Conservation (phyloP, 225 moss, liverwort and hornwort species). For the Bryum argenteum region DNA sequence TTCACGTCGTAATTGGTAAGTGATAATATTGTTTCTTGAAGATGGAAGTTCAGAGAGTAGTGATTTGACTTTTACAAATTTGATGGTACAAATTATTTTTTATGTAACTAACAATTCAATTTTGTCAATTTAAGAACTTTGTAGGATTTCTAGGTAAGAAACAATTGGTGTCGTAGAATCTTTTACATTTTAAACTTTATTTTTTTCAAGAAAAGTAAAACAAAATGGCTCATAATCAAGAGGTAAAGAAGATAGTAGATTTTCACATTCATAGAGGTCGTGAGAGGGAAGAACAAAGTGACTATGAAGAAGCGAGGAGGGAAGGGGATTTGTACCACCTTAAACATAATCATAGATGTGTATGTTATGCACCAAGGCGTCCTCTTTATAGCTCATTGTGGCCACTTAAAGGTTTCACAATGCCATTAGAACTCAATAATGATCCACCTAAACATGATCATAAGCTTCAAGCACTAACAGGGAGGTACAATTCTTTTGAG, state of each 20-base stretch:
- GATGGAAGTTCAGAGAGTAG: too few species aligned
- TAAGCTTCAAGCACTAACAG: conserved; percentile 39
- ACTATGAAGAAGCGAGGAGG: conserved; percentile 15
- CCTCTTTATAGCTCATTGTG: conserved; percentile 54
- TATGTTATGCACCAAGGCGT: conserved; percentile 41
- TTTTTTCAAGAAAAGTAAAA: background rate
- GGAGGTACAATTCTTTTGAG: conserved; percentile 27
- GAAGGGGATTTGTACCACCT: conserved; percentile 40
- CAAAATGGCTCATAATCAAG: conserved; percentile 28
- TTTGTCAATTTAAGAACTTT: background rate
- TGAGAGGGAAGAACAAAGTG: background rate
- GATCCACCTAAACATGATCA: conserved; percentile 40
- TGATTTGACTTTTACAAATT: too few species aligned
- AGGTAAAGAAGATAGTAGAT: conserved; percentile 20
- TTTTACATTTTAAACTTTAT: rapidly evolving
- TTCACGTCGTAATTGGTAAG: too few species aligned
- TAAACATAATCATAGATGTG: conserved; percentile 36
- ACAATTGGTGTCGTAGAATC: rapidly evolving
- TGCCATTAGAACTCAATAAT: conserved; percentile 32
- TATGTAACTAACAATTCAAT: background rate
- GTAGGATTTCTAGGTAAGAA: rapidly evolving
- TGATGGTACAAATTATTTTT: too few species aligned
- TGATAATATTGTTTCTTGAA: too few species aligned
- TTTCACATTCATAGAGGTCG: conserved; percentile 29
- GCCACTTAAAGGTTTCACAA: conserved; percentile 41